These are phyloP conservation scores for Acer saccharum DNA, from an alignment of 345 rosid genomes.

Conservation along the genomic window DNA sequence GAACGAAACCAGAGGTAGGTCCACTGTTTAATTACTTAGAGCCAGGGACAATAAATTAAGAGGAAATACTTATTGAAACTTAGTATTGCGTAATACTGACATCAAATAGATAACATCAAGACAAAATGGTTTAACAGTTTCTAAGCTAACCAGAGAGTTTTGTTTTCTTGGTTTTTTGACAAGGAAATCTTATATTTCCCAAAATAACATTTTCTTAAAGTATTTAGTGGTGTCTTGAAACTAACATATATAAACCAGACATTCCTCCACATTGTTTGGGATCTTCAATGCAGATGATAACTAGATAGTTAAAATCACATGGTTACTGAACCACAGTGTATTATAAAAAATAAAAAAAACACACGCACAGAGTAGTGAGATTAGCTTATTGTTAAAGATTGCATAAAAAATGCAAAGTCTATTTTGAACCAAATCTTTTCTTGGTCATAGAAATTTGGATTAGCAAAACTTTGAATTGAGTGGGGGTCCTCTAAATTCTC, in stretches of 20 bases:
- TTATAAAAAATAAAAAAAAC: neutral
- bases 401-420: conserved; percentile 21
- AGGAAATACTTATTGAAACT: neutral
- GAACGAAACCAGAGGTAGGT: neutral
- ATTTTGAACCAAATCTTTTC: conserved; percentile 33
- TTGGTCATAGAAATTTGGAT: conserved; percentile 30
- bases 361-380: too few relatives aligned
- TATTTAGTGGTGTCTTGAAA: conserved; percentile 3
- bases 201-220: neutral
- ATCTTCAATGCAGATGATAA: conserved; percentile 38
- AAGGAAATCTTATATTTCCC: neutral
- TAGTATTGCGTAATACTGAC: neutral
- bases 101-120: neutral
- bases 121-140: neutral
- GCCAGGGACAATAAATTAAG: neutral
- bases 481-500: conserved; percentile 24
- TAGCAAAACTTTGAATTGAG: neutral
- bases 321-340: conserved; percentile 7
- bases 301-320: conserved; percentile 18
- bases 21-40: neutral
- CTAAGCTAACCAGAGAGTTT: neutral
- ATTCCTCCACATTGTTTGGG: conserved; percentile 26
- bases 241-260: conserved; percentile 2
- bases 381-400: conserved; percentile 12
- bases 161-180: neutral